Base-by-base conservation (phyloP, 2,329 filamentous ascomycete species). In the Fusarium coicis region DNA sequence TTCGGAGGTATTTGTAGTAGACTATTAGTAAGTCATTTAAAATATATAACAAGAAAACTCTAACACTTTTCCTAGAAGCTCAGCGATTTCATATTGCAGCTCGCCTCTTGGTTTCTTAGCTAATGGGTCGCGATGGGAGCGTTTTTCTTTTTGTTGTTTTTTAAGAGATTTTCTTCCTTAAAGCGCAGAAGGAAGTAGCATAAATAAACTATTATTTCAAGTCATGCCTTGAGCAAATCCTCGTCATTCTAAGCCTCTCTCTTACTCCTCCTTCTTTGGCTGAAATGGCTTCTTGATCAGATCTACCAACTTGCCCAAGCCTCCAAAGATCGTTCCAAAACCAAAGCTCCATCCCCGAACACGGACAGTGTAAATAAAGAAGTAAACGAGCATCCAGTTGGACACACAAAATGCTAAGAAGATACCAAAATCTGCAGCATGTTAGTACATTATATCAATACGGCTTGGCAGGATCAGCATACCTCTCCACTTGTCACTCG, bases 341-440 rank as follows among this genome's bases (percentile, higher is more conserved):
- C 92, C 93, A 80, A 94, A 94, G 28, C 82, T 88, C 91, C 92
- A 94, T 12, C 91, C 88, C 72, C 87, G 87, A 61, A 94, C 88
- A 23, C 93, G 86, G 11, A 93, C 91, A 6, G 89, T 92, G 81
- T 92, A 95, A 63, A 94, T 90, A 78, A 95, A 94, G 82, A 94
- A 93, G 79, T 93, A 93, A 2, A 94, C 91, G 60, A 94, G 72
- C 44, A 87, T 83, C 90, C 90, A 94, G 77, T 94, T 94, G 56
- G 88, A 91, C 19, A 92, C 83, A 58, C 89, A 89, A 79, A 94
- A 95, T 4, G 88, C 90, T 14, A 93, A 74, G 83, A 94, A 93
- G 68, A 94, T 91, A 12, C 91, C 93, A 74, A 94, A 92, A 55
- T 84, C 82, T 82, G n/a, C 8, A 6, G 15, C 15, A 10, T 15